These are phyloP conservation scores for Lactarius pseudohatsudake DNA, from an alignment of 768 basidiomycete genomes.

Conservation along the genomic window DNA sequence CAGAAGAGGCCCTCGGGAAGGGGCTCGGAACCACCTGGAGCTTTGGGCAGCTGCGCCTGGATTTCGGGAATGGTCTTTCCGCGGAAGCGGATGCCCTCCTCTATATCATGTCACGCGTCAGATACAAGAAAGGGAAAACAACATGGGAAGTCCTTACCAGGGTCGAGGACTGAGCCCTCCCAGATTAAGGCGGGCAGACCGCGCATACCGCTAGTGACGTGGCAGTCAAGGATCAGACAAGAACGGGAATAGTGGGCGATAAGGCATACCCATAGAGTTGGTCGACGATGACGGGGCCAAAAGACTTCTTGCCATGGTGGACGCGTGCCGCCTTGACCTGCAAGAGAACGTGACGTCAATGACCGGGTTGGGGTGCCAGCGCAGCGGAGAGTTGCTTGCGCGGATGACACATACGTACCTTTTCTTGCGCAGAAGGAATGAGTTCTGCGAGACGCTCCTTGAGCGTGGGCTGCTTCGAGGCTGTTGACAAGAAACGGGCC, in stretches of 20 bases:
- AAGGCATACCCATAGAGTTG: constrained; percentile 78
- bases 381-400: background rate
- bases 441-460: constrained; percentile 93
- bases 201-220: constrained; percentile 68
- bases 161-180: constrained; percentile 97
- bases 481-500: constrained; percentile 63
- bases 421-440: constrained; percentile 84
- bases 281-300: constrained; percentile 89
- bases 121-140: constrained; percentile 15
- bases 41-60: constrained; percentile 85
- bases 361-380: background rate
- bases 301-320: constrained; percentile 88
- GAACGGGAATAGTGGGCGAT: constrained; percentile 4
- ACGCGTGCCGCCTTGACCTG: constrained; percentile 83
- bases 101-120: constrained; percentile 39
- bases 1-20: constrained; percentile 95
- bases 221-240: constrained; percentile 21
- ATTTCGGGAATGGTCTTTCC: constrained; percentile 93
- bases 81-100: constrained; percentile 98
- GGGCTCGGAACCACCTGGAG: constrained; percentile 83
- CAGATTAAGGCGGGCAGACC: constrained; percentile 93
- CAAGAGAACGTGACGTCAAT: constrained; percentile 23
- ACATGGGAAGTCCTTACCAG: constrained; percentile 50
- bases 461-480: constrained; percentile 68
- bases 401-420: constrained; percentile 42